These are phyloP conservation scores for Phytophthora pinifolia DNA, from an alignment of 352 stramenopile species.

Conservation along the genomic window DNA sequence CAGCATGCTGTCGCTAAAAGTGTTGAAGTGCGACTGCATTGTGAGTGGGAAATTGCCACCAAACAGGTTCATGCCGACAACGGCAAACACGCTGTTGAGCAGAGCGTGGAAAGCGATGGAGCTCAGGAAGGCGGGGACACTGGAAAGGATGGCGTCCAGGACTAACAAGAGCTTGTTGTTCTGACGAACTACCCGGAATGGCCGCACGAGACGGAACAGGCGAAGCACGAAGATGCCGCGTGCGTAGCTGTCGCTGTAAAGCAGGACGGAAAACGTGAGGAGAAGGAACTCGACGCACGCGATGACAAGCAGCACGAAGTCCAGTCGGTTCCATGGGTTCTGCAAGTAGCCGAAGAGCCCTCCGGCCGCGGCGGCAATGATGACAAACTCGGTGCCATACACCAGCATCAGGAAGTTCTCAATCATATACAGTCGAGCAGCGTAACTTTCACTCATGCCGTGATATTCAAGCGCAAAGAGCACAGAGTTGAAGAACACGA, in stretches of 20 bases:
- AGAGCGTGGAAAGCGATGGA: constrained; percentile 60
- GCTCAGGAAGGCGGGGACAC: constrained; percentile 68
- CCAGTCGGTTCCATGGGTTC: constrained; percentile 81
- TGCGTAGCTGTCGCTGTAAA: constrained; percentile 68
- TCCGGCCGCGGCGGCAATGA: constrained; percentile 53
- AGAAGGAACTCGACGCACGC: constrained; percentile 68
- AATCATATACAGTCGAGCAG: constrained; percentile 54
- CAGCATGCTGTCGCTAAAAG: constrained; percentile 81
- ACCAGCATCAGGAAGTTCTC: constrained; percentile 74
- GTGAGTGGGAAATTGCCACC: constrained; percentile 67
- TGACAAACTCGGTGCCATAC: constrained; percentile 67
- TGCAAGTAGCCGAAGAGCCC: constrained; percentile 71
- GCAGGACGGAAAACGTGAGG: constrained; percentile 52
- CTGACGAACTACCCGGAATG: constrained; percentile 76
- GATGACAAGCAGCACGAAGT: constrained; percentile 69
- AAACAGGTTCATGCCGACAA: constrained; percentile 85
- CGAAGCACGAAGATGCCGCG: constrained; percentile 79
- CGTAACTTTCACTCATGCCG: constrained; percentile 60
- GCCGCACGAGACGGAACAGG: constrained; percentile 71
- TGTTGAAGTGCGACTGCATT: constrained; percentile 82
- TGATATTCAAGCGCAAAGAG: constrained; percentile 81
- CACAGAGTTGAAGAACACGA: constrained; percentile 76
- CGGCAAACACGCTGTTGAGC: constrained; percentile 78
- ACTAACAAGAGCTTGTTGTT: constrained; percentile 77
- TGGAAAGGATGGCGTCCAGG: constrained; percentile 68